phyloP scores from a whole-genome alignment of 805 yeast species.

The Sugiyamaella qingdaonensis region DNA sequence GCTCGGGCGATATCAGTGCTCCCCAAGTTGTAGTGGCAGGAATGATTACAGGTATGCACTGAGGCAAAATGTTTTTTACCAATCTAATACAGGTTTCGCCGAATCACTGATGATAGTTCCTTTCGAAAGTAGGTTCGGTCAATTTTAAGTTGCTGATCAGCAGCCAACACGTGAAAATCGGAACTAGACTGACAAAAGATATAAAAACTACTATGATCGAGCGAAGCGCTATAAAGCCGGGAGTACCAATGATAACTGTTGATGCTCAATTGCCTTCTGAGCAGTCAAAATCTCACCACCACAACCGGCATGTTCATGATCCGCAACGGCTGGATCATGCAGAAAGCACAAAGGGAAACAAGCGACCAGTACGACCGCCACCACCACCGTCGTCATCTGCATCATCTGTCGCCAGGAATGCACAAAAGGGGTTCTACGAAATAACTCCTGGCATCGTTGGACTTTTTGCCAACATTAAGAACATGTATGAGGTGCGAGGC shows the following conservation, averaged over 20 bases:
- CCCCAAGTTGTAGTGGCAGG: constrained; percentile 85
- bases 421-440: constrained; percentile 24
- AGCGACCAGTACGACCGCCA: constrained; percentile 21
- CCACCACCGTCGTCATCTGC: constrained; percentile 27
- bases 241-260: constrained; percentile 10
- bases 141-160: no score
- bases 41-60: constrained; percentile 66
- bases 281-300: background rate
- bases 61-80: background rate
- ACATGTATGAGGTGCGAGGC: constrained; percentile 72
- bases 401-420: constrained; percentile 8
- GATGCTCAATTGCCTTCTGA: background rate
- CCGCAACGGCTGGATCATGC: background rate
- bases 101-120: constrained; percentile 81
- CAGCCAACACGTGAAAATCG: no score
- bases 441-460: constrained; percentile 28
- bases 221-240: constrained; percentile 10
- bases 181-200: background rate
- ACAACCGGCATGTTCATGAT: background rate
- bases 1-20: constrained; percentile 51
- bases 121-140: constrained; percentile 52
- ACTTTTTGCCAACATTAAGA: constrained; percentile 33
- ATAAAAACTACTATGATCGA: constrained; percentile 29
- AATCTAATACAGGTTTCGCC: background rate
- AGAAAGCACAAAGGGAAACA: background rate